Evolutionary conservation across 768 basidiomycete genomes (phyloP).

Genomic region (Trametes elegans): DNA sequence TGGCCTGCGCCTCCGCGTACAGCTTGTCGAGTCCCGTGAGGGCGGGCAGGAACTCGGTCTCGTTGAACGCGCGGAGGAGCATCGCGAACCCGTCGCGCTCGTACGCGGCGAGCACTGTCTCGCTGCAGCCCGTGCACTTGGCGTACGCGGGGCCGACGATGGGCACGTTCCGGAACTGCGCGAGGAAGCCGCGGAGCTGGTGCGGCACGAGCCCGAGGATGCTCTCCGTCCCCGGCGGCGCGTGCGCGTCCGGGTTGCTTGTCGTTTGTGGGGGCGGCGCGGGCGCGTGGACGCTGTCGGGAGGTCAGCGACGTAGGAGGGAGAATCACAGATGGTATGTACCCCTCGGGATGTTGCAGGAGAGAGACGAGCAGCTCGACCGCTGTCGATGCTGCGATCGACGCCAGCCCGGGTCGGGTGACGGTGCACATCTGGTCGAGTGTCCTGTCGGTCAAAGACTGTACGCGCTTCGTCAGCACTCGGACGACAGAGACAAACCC

Average conservation of each 20-base stretch:
- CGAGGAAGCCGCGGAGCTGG: conserved; percentile 88
- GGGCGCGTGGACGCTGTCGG: conserved; percentile 55
- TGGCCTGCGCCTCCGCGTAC: conserved; percentile 50
- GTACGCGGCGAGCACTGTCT: conserved; percentile 78
- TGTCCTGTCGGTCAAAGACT: conserved; percentile 83
- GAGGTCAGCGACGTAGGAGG: background rate
- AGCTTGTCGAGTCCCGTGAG: conserved; percentile 57
- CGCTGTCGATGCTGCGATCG: conserved; percentile 88
- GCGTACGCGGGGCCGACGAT: conserved; percentile 87
- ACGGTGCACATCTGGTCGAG: conserved; percentile 99
- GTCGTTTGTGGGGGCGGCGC: conserved; percentile 54
- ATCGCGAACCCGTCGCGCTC: conserved; percentile 77
- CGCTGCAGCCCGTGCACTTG: conserved; percentile 88
- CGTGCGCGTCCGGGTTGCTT: conserved; percentile 17
- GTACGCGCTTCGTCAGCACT: background rate
- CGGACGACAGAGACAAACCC: background rate
- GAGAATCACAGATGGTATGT: conserved; percentile 23
- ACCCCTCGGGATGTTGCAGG: conserved; percentile 90
- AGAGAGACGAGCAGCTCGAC: conserved; percentile 90
- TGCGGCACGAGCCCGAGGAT: conserved; percentile 90
- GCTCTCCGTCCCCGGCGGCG: conserved; percentile 37
- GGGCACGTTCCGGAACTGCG: conserved; percentile 80
- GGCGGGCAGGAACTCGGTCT: conserved; percentile 64
- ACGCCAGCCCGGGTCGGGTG: conserved; percentile 89
- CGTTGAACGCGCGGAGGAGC: conserved; percentile 80